Evolutionary conservation across 495 filamentous ascomycete genomes (phyloP), one percentile per base, ranked within the genome.

Genomic region (Amniculicola lignicola): DNA sequence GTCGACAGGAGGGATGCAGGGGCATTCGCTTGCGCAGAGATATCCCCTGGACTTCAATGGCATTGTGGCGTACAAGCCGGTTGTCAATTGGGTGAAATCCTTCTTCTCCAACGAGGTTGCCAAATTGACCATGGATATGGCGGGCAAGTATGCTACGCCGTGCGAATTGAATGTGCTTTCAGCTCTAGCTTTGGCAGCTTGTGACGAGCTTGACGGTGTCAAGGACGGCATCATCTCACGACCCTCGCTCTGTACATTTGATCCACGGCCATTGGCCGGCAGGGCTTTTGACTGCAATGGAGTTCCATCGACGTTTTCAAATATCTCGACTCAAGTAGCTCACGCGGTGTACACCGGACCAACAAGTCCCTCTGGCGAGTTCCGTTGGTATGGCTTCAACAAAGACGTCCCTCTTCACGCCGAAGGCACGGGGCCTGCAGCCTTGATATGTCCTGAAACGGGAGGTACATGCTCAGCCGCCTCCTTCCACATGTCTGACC

Each of bases 21-120:
- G 65, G 4, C 29, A 64, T 15, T 54, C 54, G 39, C 16, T 42
- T 10, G 65, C 63, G 4, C 65, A 68, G 41, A 27, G 46, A 29
- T 69, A 62, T 37, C 62, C 67, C 3, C 53, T 42, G 0, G 49
- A 59, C 16, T 66, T 61, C 35, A 50, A 69, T 45, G 65, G 67
- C 43, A 66, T 69, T 22, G 25, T 62, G 4, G 65, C 64, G 14
- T 33, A 21, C 4, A 59, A 65, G 10, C 65, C 65, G 1, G 67
- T 66, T 3, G 61, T 68, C 54, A 68, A 74, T 52, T 73, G 67
- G 67, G 55, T 52, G 3, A 50, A 54, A 27, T 50, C 69, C 42
- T 22, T 61, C 9, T 9, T 54, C 7, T 58, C 61, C 1, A 54
- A 62, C 29, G 47, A 56, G n/a, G 72, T 67, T 69, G 63, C 68